Evolutionary conservation across 1,139 yeast species (phyloP), one percentile per base, ranked within the genome.

Genomic region (Pichia sp.): DNA sequence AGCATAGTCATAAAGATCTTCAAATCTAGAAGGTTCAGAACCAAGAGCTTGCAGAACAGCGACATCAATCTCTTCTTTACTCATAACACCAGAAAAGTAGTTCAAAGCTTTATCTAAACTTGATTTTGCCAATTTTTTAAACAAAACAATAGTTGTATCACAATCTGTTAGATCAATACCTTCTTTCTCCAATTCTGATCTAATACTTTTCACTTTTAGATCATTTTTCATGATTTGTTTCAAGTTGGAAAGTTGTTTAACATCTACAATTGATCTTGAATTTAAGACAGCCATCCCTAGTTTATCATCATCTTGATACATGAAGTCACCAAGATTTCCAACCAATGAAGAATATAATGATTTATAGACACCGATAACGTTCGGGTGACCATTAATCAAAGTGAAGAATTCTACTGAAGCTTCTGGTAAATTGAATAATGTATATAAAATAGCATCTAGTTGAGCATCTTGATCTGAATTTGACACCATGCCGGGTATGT

Each of bases 401-500:
- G 77, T 70, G 58, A 74, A 75, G 39, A 80, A 72, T 32, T 71
- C 74, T 0, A 82, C 73, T 5, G 74, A 54, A 35, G 69, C 68
- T 31, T 66, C 60, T 35, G 66, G 63, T 19, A 91, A 62, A 32
- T 71, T 66, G 19, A 78, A 58, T 34, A 91, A 59, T 1, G 85
- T 77, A 39, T 78, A 72, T 31, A 74, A 63, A 5, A 84, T 68
- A 20, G 89, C 65, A 55, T 83, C 85, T 17, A 30, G 21, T 18
- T 30, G 32, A 30, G 75, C 71, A 51, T 83, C 78, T 10, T 79
- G 76, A 17, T 80, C 72, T 47, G 78, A 79, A 35, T 83, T 72
- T 0, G 95, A 74, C 49, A 81, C 84, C 34, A 72, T 61, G 26
- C 89, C 59, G 0, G 96, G 95, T 31, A 35, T 15, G 19, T 36